Conservation (phyloP, 2,329 filamentous ascomycete genomes). For the Trichothecium sympodiale region DNA sequence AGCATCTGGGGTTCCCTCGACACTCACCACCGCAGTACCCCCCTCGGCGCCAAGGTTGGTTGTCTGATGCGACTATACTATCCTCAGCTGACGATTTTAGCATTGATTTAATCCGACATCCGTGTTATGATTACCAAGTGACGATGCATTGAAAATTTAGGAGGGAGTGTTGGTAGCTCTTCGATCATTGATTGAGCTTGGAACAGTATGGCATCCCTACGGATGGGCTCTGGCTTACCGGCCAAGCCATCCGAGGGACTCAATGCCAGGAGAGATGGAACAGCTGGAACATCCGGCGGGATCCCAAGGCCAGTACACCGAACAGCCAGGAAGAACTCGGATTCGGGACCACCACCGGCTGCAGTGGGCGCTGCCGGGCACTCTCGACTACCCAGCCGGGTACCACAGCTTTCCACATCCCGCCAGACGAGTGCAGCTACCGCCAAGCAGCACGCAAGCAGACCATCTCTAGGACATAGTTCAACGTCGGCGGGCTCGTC, state of each 20-base stretch:
- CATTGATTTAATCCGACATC: too few relatives aligned
- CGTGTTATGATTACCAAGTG: too few relatives aligned
- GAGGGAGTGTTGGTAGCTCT: too few relatives aligned
- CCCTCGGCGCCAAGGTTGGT: too few relatives aligned
- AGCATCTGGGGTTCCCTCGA: too few relatives aligned
- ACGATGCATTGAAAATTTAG: too few relatives aligned
- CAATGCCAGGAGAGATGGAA: constrained; percentile 13
- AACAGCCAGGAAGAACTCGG: constrained; percentile 9
- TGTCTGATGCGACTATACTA: too few relatives aligned
- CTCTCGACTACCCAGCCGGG: constrained; percentile 10
- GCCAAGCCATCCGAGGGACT: constrained; percentile 25
- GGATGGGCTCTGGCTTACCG: constrained; percentile 27
- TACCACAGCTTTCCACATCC: constrained; percentile 10
- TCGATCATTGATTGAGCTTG: constrained; percentile 9
- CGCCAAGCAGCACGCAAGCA: constrained; percentile 3
- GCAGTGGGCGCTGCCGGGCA: constrained; percentile 7
- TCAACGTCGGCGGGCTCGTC: constrained; percentile 30
- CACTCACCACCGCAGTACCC: too few relatives aligned
- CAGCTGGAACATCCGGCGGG: constrained; percentile 7
- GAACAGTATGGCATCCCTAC: constrained; percentile 31
- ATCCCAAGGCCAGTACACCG: constrained; percentile 13
- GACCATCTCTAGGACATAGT: constrained; percentile 24
- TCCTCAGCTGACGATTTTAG: too few relatives aligned
- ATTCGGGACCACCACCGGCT: constrained; percentile 7
- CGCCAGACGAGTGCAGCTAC: not conserved